Base-by-base conservation (phyloP, 345 rosid species). In the Ceriops zippeliana region DNA sequence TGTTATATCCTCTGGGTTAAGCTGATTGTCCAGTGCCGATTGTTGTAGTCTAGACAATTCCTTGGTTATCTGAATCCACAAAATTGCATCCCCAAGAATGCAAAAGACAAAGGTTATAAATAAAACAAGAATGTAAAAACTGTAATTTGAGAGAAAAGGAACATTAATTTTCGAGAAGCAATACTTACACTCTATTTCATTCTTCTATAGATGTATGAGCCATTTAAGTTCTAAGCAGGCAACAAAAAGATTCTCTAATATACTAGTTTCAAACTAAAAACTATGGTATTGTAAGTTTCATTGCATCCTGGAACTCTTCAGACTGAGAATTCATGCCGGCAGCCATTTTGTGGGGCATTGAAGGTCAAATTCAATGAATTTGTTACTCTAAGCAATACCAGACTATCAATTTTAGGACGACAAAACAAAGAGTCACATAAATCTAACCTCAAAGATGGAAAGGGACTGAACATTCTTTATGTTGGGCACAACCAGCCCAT, bases 401-500 rank as follows among this genome's bases (percentile, higher is more conserved):
- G 59, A 24, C 59, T 27, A 56, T 22, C 59, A 9, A 56, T 24
- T 24, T 56, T 9, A 9, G 31, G 31, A 27, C 24, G 11, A 56
- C 15, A 56, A 16, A 16, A 51, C 35, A 31, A 60, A 27, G 46
- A 67, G 38, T 64, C 31, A 24, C 57, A 28, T 26, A 16, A 42
- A 68, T 75, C 83, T 59, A 22, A 89, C 91, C 96, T 89, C 91
- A 72, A 86, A 76, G 73, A 91, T 68, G 58, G 96, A 89, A 68
- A 88, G 87, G 59, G 88, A 76, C 74, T 89, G 95, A 63, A 88
- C 95, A 80, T 91, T 93, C 89, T 91, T 93, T 76, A 93, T 85
- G 75, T 88, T 91, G 2, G 98, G 98, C 61, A 91, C 98, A 7
- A 87, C 97, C 7, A 93, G 87, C 11, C 98, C 98, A 53, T 74